These are phyloP conservation scores for Hyaloscypha bicolor DNA, from an alignment of 495 filamentous ascomycete species.

Conservation along the genomic window DNA sequence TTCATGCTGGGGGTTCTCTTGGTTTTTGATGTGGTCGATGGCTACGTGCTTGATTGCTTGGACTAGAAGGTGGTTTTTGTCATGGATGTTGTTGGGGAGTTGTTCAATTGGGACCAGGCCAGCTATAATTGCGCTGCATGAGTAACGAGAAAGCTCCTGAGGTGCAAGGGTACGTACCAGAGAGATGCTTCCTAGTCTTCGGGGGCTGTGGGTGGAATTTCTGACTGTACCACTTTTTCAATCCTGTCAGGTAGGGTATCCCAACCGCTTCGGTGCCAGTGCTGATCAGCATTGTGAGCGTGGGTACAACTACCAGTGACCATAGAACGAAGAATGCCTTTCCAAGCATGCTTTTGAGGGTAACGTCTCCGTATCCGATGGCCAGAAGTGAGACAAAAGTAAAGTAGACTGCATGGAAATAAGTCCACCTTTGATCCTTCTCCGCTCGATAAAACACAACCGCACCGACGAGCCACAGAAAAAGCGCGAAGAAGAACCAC, in stretches of 20 bases:
- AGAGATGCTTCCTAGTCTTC: neutral
- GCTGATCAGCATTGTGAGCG: slow-evolving; percentile 76
- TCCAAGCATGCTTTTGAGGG: slow-evolving; percentile 65
- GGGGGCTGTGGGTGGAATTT: neutral
- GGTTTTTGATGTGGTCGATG: slow-evolving; percentile 9
- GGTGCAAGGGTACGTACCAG: neutral
- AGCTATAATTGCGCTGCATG: neutral
- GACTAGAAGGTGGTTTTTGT: slow-evolving; percentile 20
- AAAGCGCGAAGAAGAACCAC: slow-evolving; percentile 61
- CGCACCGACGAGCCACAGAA: slow-evolving; percentile 79
- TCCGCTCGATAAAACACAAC: slow-evolving; percentile 60
- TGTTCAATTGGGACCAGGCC: slow-evolving; percentile 5
- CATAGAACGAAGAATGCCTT: slow-evolving; percentile 86
- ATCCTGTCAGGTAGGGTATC: slow-evolving; percentile 2
- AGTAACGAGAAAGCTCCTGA: neutral
- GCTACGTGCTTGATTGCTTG: slow-evolving; percentile 18
- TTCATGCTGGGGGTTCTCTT: neutral
- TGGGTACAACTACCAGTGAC: slow-evolving; percentile 78
- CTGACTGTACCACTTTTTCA: slow-evolving; percentile 6
- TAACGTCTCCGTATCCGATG: slow-evolving; percentile 81
- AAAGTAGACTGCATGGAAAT: slow-evolving; percentile 79
- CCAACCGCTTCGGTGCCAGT: slow-evolving; percentile 15
- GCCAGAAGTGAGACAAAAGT: slow-evolving; percentile 74
- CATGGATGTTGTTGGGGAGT: slow-evolving; percentile 17
- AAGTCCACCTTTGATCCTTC: slow-evolving; percentile 55